Evolutionary conservation across 2,329 filamentous ascomycete species (phyloP), one percentile per base, ranked within the genome.

Genomic region (Epichloe bromicola): DNA sequence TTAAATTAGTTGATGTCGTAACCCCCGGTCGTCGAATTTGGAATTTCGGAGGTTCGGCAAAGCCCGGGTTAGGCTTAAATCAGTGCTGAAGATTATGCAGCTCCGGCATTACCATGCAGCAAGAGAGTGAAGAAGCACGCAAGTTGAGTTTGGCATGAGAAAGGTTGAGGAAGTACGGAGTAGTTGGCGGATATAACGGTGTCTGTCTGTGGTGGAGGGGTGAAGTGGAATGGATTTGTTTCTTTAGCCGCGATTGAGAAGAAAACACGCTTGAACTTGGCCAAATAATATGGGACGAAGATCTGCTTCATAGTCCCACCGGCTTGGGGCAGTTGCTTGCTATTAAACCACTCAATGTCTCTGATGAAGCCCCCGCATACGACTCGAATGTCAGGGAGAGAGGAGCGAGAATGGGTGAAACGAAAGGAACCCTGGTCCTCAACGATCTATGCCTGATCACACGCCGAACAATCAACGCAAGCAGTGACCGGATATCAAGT

Each of bases 1-100:
- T 47, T 23, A 52, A 50, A 49, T 56, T 48, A 46, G 51, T 48
- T 48, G 51, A 45, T 15, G 48, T 19, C 30, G 44, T 12, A 12
- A 33, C 51, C 51, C 51, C 51, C 34, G 40, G 51, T 42, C 40
- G 14, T 30, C 38, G 33, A 20, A 7, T 44, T 37, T 23, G 51
- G 43, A 34, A 37, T 40, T 42, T 50, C 15, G 6, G 19, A 14
- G n/a, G 26, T 46, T 50, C 38, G 42, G 19, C 36, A 20, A 26
- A 40, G 26, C 19, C 34, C 26, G 36, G n/a, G 20, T 15, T 26
- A 17, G 48, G 17, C n/a, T 39, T 26, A 11, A 30, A 36, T 34
- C 26, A 12, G 10, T 30, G 42, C 26, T 45, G 14, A n/a, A 42
- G 17, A 20, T 42, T 19, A 26, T 42, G 26, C 42, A 45, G 42